Evolutionary conservation across 73 alveolate genomes (phyloP).

Genomic region (Uronychia binucleata): DNA sequence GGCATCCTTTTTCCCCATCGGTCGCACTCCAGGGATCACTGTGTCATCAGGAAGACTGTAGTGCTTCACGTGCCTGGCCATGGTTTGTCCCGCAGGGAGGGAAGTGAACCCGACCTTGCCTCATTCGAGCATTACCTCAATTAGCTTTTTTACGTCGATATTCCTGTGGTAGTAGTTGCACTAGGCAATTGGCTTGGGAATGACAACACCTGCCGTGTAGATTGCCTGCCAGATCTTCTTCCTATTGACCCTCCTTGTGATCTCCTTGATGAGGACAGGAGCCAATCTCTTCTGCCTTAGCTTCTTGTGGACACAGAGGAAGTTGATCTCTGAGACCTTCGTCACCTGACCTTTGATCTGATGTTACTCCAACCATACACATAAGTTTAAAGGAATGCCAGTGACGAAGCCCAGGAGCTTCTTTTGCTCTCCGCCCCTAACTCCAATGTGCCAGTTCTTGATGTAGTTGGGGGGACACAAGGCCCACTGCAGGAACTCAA

Average conservation of each 20-base stretch:
- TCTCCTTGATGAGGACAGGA: conserved; percentile 95
- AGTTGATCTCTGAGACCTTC: conserved; percentile 97
- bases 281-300: conserved; percentile 96
- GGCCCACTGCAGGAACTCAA: conserved; percentile 95
- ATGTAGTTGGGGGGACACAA: conserved; percentile 87
- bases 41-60: conserved; percentile 88
- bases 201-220: conserved; percentile 91
- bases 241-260: conserved; percentile 97
- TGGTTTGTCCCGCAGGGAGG: conserved; percentile 70
- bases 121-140: conserved; percentile 86
- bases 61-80: conserved; percentile 85
- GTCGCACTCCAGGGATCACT: conserved; percentile 81
- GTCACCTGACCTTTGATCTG: conserved; percentile 66
- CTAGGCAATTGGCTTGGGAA: conserved; percentile 90
- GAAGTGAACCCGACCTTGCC: conserved; percentile 7
- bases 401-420: conserved; percentile 97
- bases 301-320: conserved; percentile 98
- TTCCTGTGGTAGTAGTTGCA: conserved; percentile 95
- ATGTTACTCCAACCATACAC: neutral
- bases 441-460: conserved; percentile 90
- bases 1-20: conserved; percentile 90
- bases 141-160: conserved; percentile 95
- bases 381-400: conserved; percentile 95
- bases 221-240: conserved; percentile 98
- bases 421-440: conserved; percentile 81